These are phyloP conservation scores for Xylaria sp. DNA, from an alignment of 2,329 filamentous ascomycete genomes.

Conservation along the genomic window DNA sequence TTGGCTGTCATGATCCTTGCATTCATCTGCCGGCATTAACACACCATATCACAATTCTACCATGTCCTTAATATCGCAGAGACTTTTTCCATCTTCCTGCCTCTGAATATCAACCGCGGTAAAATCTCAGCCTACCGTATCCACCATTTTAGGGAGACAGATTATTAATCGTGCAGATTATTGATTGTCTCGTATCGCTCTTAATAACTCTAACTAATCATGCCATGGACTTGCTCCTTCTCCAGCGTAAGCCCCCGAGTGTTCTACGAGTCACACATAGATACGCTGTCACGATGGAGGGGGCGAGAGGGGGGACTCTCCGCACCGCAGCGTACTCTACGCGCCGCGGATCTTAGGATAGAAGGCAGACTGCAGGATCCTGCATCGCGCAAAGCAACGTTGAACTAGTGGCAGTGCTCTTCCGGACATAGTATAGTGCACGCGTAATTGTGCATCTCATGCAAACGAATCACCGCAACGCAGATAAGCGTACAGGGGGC, in stretches of 20 bases:
- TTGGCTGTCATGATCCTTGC: slow-evolving; percentile 26
- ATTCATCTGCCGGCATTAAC: slow-evolving; percentile 22
- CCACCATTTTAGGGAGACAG: background rate
- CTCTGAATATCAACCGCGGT: too few species aligned
- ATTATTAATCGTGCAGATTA: background rate
- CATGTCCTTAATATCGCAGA: too few species aligned
- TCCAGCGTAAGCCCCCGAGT: slow-evolving; percentile 12
- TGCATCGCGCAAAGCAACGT: slow-evolving; percentile 14
- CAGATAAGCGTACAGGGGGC: background rate
- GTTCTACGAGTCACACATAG: slow-evolving; percentile 6
- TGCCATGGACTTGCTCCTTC: background rate
- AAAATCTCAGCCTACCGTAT: background rate
- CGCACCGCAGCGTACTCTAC: background rate
- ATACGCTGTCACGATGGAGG: slow-evolving; percentile 3
- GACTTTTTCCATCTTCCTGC: too few species aligned
- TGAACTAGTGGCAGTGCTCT: background rate
- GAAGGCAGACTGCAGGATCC: background rate
- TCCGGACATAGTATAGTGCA: background rate
- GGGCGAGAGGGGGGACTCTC: background rate
- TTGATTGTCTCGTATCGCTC: background rate
- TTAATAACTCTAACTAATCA: background rate
- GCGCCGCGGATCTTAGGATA: slow-evolving; percentile 8
- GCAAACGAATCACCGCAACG: slow-evolving; percentile 2
- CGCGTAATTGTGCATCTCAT: slow-evolving; percentile 4
- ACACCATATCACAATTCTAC: slow-evolving; percentile 7